Conservation (phyloP, 805 yeast species). For the Millerago galiae region DNA sequence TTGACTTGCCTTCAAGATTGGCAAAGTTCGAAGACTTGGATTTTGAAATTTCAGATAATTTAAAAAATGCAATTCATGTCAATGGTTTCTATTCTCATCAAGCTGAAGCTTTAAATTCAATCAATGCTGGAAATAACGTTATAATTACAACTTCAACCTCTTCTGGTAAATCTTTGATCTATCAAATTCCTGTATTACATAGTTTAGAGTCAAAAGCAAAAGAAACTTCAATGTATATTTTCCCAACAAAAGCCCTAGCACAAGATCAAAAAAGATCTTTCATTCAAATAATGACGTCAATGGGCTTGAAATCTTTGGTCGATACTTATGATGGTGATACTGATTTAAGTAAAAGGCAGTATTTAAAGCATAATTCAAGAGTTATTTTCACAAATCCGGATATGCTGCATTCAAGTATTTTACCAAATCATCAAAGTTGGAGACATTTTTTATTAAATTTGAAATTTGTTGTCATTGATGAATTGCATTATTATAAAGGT, state of each 20-base stretch:
- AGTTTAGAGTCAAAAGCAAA: constrained; percentile 34
- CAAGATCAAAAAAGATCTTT: constrained; percentile 93
- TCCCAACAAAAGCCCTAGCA: constrained; percentile 96
- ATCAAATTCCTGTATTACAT: constrained; percentile 76
- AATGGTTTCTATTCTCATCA: constrained; percentile 73
- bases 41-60: constrained; percentile 43
- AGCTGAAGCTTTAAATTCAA: constrained; percentile 61
- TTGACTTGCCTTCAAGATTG: constrained; percentile 38
- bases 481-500: constrained; percentile 83
- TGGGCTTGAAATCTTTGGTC: constrained; percentile 47
- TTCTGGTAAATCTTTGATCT: constrained; percentile 90
- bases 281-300: constrained; percentile 43
- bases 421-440: constrained; percentile 80
- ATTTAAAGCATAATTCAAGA: constrained; percentile 57
- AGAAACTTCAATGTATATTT: constrained; percentile 74
- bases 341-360: constrained; percentile 43
- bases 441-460: constrained; percentile 55
- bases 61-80: constrained; percentile 44
- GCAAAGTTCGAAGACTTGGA: constrained; percentile 40
- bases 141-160: constrained; percentile 94
- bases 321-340: constrained; percentile 97
- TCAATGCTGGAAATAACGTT: constrained; percentile 55
- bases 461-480: constrained; percentile 74
- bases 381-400: constrained; percentile 95
- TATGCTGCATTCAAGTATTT: constrained; percentile 75